Evolutionary conservation across 352 stramenopile species (phyloP).

Genomic region (Elongisporangium undulatum): DNA sequence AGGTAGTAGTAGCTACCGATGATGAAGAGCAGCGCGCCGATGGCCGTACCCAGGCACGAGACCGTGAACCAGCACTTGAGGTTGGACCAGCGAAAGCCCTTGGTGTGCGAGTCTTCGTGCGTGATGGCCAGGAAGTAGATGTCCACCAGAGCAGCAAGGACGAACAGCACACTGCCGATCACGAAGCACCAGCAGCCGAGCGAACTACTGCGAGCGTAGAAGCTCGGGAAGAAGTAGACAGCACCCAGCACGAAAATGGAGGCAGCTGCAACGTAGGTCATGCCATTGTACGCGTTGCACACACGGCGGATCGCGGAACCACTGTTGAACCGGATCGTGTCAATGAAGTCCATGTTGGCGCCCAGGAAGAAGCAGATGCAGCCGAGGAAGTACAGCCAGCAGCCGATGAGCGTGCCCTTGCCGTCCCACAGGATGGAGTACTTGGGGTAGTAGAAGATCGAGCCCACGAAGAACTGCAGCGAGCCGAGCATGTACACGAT

Average conservation of each 20-base stretch:
- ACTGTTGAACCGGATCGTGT: conserved; percentile 56
- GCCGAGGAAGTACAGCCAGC: conserved; percentile 68
- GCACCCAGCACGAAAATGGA: conserved; percentile 73
- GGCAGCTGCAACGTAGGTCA: conserved; percentile 63
- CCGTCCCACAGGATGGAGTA: conserved; percentile 58
- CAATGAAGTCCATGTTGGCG: conserved; percentile 70
- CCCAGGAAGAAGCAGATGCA: conserved; percentile 65
- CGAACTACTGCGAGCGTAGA: conserved; percentile 58
- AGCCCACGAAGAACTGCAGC: conserved; percentile 69
- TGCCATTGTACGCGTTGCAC: conserved; percentile 50
- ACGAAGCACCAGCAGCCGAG: conserved; percentile 78
- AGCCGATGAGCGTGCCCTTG: conserved; percentile 52
- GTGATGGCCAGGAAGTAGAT: conserved; percentile 62
- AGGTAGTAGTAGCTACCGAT: conserved; percentile 82
- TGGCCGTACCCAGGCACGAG: conserved; percentile 46
- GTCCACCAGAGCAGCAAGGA: conserved; percentile 48
- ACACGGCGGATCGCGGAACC: conserved; percentile 43
- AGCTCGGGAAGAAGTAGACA: conserved; percentile 75
- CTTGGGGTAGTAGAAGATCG: conserved; percentile 79
- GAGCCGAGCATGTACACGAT: conserved; percentile 57
- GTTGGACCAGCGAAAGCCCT: conserved; percentile 52
- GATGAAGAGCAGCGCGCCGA: conserved; percentile 70
- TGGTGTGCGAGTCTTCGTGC: conserved; percentile 38
- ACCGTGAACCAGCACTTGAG: conserved; percentile 46
- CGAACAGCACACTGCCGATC: conserved; percentile 65